These are phyloP conservation scores for Otatea glauca DNA, from an alignment of 176 grass and related monocot genomes.

Conservation along the genomic window DNA sequence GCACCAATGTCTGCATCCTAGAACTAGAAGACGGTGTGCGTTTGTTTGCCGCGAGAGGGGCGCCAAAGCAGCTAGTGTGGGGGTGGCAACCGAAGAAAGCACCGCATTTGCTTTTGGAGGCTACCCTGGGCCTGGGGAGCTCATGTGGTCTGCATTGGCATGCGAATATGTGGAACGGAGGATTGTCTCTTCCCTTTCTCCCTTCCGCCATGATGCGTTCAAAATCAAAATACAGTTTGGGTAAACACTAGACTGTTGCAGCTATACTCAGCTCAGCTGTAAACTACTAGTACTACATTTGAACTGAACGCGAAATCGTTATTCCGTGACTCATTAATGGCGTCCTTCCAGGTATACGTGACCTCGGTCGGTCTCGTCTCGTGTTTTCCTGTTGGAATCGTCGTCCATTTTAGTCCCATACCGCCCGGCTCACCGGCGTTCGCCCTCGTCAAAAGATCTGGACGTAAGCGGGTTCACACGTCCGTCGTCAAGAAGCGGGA, in stretches of 20 bases:
- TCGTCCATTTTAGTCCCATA: neutral
- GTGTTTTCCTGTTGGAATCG: neutral
- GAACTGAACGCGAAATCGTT: too few relatives aligned
- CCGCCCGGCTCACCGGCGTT: neutral
- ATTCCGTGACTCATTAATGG: neutral
- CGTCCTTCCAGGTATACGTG: neutral
- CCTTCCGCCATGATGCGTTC: neutral
- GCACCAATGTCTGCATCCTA: slow-evolving; percentile 18
- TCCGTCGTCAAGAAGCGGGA: neutral
- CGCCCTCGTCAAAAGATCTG: neutral
- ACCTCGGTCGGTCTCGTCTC: neutral
- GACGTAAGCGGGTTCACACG: neutral
- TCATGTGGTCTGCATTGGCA: too few relatives aligned
- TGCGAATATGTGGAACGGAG: neutral
- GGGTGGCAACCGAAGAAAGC: too few relatives aligned
- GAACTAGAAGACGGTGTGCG: slow-evolving; percentile 29
- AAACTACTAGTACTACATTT: too few relatives aligned
- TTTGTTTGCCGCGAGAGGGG: neutral
- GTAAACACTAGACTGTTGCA: neutral
- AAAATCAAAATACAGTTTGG: neutral
- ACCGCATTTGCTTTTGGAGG: slow-evolving; percentile 22
- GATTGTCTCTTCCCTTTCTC: neutral
- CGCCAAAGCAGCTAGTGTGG: too few relatives aligned
- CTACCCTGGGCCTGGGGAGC: too few relatives aligned
- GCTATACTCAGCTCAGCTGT: too few relatives aligned